Conservation (phyloP, 2,329 filamentous ascomycete genomes). For the Pseudogymnoascus sp. region DNA sequence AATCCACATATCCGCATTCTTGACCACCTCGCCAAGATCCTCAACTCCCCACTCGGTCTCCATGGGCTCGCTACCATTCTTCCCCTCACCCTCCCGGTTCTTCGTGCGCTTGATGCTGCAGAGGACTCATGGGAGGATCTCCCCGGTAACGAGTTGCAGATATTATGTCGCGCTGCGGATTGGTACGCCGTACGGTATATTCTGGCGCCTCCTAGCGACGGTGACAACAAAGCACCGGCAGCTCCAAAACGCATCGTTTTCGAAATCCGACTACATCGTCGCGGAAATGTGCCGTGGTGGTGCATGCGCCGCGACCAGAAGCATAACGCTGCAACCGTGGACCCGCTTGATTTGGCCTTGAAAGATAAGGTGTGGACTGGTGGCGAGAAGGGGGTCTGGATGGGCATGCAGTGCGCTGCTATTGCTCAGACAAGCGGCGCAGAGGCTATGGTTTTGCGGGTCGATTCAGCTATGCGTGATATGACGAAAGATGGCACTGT, state of each 20-base stretch:
- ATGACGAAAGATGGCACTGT: background rate
- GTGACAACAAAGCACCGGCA: conserved; percentile 17
- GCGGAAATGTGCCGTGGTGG: conserved; percentile 36
- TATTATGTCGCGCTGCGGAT: conserved; percentile 47
- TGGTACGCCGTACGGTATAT: conserved; percentile 49
- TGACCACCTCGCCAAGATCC: conserved; percentile 48
- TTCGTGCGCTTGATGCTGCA: conserved; percentile 51
- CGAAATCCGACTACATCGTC: conserved; percentile 42
- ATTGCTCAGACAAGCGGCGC: conserved; percentile 36
- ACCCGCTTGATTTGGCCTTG: conserved; percentile 30
- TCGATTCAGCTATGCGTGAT: conserved; percentile 37
- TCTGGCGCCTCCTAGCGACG: conserved; percentile 30
- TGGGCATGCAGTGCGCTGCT: conserved; percentile 40
- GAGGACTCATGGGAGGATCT: conserved; percentile 44
- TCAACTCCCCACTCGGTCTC: conserved; percentile 45
- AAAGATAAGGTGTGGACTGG: conserved; percentile 37
- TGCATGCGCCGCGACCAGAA: conserved; percentile 21
- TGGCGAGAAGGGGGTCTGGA: conserved; percentile 36
- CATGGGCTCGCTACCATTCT: conserved; percentile 45
- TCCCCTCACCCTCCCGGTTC: conserved; percentile 53
- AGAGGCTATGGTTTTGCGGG: conserved; percentile 37
- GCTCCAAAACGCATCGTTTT: conserved; percentile 37
- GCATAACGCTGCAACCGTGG: conserved; percentile 25
- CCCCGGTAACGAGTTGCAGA: conserved; percentile 38
- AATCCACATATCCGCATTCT: conserved; percentile 61